A percentile compares a stretch with the other conserved stretches of the same genome.
These are phyloP conservation scores for Pelargonium cotyledonis DNA, from an alignment of 441 rosid species.

Conservation along the genomic window DNA sequence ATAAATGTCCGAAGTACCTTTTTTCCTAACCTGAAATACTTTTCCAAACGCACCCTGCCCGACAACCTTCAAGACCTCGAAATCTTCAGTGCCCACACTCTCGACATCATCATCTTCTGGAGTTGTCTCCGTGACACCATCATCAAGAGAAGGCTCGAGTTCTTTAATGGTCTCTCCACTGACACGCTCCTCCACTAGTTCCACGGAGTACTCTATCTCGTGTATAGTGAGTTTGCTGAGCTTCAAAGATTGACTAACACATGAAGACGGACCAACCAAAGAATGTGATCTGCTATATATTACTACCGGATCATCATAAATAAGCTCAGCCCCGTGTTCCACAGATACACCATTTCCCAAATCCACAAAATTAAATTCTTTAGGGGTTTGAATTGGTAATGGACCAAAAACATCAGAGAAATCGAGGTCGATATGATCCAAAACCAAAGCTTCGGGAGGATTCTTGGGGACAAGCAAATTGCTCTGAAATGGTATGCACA, in stretches of 20 bases:
- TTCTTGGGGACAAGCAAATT: slow-evolving; percentile 41
- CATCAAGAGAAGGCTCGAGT: slow-evolving; percentile 31
- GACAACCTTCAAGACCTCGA: slow-evolving; percentile 81
- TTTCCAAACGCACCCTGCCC: slow-evolving; percentile 96
- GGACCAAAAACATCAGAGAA: slow-evolving; percentile 93
- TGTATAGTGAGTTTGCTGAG: slow-evolving; percentile 50
- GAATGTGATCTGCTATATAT: slow-evolving; percentile 79
- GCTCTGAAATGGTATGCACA: slow-evolving; percentile 31
- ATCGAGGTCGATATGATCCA: slow-evolving; percentile 69
- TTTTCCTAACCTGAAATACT: slow-evolving; percentile 86
- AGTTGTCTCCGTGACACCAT: slow-evolving; percentile 23
- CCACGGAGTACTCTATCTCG: slow-evolving; percentile 46
- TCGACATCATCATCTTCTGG: slow-evolving; percentile 19
- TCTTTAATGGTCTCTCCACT: slow-evolving; percentile 31
- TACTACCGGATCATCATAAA: slow-evolving; percentile 62
- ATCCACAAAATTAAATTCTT: slow-evolving; percentile 29
- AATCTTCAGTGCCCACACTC: slow-evolving; percentile 65
- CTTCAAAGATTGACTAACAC: slow-evolving; percentile 51
- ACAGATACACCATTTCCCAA: slow-evolving; percentile 24
- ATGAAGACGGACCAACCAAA: slow-evolving; percentile 71
- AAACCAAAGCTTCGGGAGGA: slow-evolving; percentile 35
- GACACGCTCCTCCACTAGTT: slow-evolving; percentile 34
- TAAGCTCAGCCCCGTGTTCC: slow-evolving; percentile 38
- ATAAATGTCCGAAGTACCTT: slow-evolving; percentile 65
- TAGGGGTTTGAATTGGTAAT: slow-evolving; percentile 35